Base-by-base conservation (phyloP, 495 filamentous ascomycete genomes). In the Lichina pygmaea region DNA sequence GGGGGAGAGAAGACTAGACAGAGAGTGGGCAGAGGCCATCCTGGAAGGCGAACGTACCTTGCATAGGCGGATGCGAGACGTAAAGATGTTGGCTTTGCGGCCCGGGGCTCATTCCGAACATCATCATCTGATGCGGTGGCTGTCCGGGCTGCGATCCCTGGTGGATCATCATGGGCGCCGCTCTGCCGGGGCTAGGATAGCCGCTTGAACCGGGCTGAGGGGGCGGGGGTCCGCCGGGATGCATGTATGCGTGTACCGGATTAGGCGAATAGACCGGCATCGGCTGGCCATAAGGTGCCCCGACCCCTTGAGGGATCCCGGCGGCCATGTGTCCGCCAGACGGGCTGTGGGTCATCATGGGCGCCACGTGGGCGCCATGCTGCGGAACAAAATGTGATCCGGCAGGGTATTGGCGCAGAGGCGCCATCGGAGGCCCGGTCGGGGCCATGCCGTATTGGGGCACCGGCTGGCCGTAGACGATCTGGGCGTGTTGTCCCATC, bases 141-240 rank as follows among this genome's bases (percentile, higher is more conserved):
- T 83, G 78, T 12, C 77, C 78, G 49, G 77, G 75, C 50, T 82
- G 78, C 16, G 78, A 84, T 44, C 76, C 76, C 57, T 72, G 67
- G 53, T 81, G 78, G 71, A 82, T 81, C 80, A 86, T 86, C 62
- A 86, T 77, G 3, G 80, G 81, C 0, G 78, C 71, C 30, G 70
- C 71, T 15, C 81, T 69, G 44, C 80, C 73, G 0, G 82, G 81
- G 53, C 80, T 86, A n/a, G 81, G 78, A 58, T 78, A 93, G 13
- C 81, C 80, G 53, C 75, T 86, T 3, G 77, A 41, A 3, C 46
- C 48, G 16, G 54, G 48, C 11, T 39, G 46, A 7, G 46, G 46
- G 3, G 67, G 72, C 38, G 75, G 72, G 13, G 70, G 70, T 12
- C 57, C 53, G 48, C 50, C 70, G 58, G 70, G 62, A 38, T 61